Percentiles rank a stretch among this genome's conserved stretches.
Conservation (phyloP, 768 basidiomycete species). For the Macrolepiota dolichaula region DNA sequence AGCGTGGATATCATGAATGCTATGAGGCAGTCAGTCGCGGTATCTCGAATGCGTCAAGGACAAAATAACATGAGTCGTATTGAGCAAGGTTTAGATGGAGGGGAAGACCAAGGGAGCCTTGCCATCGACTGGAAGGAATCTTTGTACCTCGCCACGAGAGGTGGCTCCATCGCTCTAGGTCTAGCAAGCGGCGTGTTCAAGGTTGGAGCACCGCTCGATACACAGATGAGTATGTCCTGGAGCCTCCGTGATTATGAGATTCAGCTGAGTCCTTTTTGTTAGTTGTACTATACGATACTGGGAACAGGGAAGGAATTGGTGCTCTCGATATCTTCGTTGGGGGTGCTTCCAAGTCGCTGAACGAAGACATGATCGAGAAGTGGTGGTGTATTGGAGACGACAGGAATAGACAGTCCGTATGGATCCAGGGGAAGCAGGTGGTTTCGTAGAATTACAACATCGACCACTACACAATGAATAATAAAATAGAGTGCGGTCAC, state of each 20-base stretch:
- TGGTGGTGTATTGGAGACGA: slow-evolving; percentile 87
- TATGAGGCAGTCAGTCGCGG: slow-evolving; percentile 77
- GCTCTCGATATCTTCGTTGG: slow-evolving; percentile 67
- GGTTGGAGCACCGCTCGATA: slow-evolving; percentile 69
- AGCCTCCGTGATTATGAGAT: neutral
- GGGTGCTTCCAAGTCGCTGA: slow-evolving; percentile 10
- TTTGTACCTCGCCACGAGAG: slow-evolving; percentile 76
- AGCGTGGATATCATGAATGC: slow-evolving; percentile 69
- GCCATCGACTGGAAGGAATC: slow-evolving; percentile 80
- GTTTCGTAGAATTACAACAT: neutral
- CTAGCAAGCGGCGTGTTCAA: slow-evolving; percentile 53
- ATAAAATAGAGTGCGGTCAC: too few species aligned
- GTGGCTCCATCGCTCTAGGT: slow-evolving; percentile 70
- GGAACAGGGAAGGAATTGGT: slow-evolving; percentile 45
- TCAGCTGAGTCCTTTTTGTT: neutral
- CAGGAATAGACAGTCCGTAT: slow-evolving; percentile 64
- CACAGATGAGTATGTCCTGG: slow-evolving; percentile 60
- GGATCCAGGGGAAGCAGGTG: slow-evolving; percentile 63
- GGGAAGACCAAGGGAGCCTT: slow-evolving; percentile 21
- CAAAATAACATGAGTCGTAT: slow-evolving; percentile 24
- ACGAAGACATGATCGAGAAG: slow-evolving; percentile 66
- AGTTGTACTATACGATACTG: slow-evolving; percentile 49
- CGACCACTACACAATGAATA: too few species aligned
- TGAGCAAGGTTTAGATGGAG: neutral
- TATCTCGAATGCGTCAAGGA: slow-evolving; percentile 69